These are phyloP conservation scores for Skeletonema potamos DNA, from an alignment of 108 stramenopile genomes.

Conservation along the genomic window DNA sequence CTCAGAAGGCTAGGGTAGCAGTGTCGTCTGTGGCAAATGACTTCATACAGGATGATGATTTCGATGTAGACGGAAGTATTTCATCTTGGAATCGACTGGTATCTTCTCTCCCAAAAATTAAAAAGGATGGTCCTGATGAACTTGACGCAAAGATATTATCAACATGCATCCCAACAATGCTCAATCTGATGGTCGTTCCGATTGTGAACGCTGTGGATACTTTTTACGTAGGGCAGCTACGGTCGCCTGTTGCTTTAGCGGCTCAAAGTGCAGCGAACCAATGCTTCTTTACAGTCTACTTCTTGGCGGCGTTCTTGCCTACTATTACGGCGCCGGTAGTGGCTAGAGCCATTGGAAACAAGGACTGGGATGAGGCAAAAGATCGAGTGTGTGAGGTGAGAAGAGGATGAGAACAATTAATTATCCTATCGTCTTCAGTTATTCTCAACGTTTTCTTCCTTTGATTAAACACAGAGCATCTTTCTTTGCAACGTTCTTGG, in stretches of 20 bases:
- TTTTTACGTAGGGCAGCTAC: slow-evolving; percentile 80
- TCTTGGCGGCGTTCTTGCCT: slow-evolving; percentile 73
- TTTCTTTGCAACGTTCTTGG: slow-evolving; percentile 72
- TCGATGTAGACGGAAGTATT: slow-evolving; percentile 32
- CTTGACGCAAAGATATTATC: slow-evolving; percentile 55
- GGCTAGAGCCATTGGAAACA: slow-evolving; percentile 56
- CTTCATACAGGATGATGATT: neutral
- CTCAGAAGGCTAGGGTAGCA: neutral
- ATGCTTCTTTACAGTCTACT: slow-evolving; percentile 76
- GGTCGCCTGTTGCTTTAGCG: slow-evolving; percentile 68
- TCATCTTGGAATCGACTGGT: slow-evolving; percentile 39
- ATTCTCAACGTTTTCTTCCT: no score
- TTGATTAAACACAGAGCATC: slow-evolving; percentile 14
- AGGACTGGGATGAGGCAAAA: slow-evolving; percentile 60
- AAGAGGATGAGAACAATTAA: no score
- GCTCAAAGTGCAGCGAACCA: slow-evolving; percentile 86
- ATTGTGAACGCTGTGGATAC: slow-evolving; percentile 82
- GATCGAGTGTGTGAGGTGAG: slow-evolving; percentile 57
- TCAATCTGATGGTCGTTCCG: slow-evolving; percentile 76
- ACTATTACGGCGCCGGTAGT: slow-evolving; percentile 82
- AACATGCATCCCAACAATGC: slow-evolving; percentile 66
- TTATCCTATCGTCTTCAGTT: no score
- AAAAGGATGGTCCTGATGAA: slow-evolving; percentile 14
- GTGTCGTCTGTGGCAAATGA: neutral
- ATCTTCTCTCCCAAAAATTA: slow-evolving; percentile 18